These are phyloP conservation scores for Ascocoryne sarcoides DNA, from an alignment of 2,329 filamentous ascomycete species.

Conservation along the genomic window DNA sequence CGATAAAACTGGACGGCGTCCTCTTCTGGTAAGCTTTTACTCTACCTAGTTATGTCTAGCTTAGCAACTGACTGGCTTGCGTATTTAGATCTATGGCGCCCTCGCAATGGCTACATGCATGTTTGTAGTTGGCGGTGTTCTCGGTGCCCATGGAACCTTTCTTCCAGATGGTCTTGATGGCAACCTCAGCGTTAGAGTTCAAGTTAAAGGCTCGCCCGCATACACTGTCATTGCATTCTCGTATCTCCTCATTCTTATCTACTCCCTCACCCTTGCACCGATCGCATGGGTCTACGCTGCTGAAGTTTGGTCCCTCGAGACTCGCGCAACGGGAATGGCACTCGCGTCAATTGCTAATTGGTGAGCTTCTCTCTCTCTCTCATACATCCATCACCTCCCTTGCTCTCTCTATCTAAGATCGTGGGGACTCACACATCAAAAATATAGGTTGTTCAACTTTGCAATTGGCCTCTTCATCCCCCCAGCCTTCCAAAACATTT, in stretches of 20 bases:
- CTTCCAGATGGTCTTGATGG: slow-evolving; percentile 36
- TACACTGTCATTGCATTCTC: slow-evolving; percentile 56
- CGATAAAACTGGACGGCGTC: slow-evolving; percentile 16
- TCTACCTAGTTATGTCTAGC: too few relatives aligned
- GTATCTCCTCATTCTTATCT: slow-evolving; percentile 54
- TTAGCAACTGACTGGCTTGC: neutral
- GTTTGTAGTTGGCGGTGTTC: slow-evolving; percentile 37
- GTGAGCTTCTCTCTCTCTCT: too few relatives aligned
- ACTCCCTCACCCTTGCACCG: slow-evolving; percentile 52
- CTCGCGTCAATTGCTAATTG: slow-evolving; percentile 46
- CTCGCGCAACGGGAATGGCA: slow-evolving; percentile 50
- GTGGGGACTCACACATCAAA: neutral
- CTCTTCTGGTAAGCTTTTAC: too few relatives aligned
- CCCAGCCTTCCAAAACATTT: slow-evolving; percentile 49
- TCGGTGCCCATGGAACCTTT: slow-evolving; percentile 32
- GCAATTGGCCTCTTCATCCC: slow-evolving; percentile 51
- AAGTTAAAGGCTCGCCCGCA: slow-evolving; percentile 42
- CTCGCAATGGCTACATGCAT: slow-evolving; percentile 34
- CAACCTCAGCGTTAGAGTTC: slow-evolving; percentile 42
- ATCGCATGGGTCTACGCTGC: slow-evolving; percentile 58
- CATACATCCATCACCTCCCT: too few relatives aligned
- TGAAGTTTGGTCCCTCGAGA: slow-evolving; percentile 55
- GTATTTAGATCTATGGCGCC: slow-evolving; percentile 30
- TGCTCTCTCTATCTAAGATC: neutral
- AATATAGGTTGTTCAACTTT: slow-evolving; percentile 52